A percentile compares a stretch with the other conserved stretches of the same genome.
Conservation (phyloP, 1,284 basidiomycete genomes). For the Wolfiporia cocos region DNA sequence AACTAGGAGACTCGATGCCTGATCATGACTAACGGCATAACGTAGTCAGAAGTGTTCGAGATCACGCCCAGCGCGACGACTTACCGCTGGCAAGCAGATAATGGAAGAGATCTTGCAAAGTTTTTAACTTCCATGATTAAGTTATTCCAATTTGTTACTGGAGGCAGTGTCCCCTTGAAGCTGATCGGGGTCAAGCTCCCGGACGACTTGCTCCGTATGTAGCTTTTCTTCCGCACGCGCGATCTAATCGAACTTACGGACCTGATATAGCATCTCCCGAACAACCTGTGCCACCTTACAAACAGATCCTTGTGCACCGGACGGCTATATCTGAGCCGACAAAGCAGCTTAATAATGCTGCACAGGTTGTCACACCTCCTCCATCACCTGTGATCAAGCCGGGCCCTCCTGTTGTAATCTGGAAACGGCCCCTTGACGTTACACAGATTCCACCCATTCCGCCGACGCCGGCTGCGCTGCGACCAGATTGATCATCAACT, state of each 20-base stretch:
- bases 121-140: conserved; percentile 69
- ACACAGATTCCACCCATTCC: conserved; percentile 6
- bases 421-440: conserved; percentile 6
- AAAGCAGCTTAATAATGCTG: no score
- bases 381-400: no score
- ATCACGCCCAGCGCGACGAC: conserved; percentile 73
- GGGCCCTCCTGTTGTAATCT: conserved; percentile 5
- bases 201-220: conserved; percentile 31
- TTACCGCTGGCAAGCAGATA: conserved; percentile 86
- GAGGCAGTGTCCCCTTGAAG: conserved; percentile 40
- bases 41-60: conserved; percentile 49
- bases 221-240: not conserved
- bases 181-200: conserved; percentile 51
- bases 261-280: no score
- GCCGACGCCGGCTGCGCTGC: not conserved
- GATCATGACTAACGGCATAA: no score
- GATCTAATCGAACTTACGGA: no score
- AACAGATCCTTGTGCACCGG: no score
- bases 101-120: conserved; percentile 59
- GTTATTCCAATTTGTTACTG: conserved; percentile 61
- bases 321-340: no score
- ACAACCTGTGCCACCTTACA: no score
- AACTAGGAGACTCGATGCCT: no score
- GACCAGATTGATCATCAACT: no score
- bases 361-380: no score